These are phyloP conservation scores for Thermomyces lanuginosus DNA, from an alignment of 2,329 filamentous ascomycete species.

Conservation along the genomic window DNA sequence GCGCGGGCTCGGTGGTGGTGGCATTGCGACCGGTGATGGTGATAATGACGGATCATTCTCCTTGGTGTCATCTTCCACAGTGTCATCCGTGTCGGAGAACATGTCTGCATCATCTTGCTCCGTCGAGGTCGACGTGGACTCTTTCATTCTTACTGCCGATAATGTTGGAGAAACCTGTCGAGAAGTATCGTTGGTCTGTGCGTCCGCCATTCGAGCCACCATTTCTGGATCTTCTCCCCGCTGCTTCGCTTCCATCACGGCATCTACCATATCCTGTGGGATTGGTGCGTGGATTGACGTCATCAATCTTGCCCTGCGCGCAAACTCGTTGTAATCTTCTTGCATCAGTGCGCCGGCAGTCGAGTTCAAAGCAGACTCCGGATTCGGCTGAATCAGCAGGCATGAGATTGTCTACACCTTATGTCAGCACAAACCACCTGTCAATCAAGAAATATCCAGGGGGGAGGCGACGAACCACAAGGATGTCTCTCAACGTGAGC, in stretches of 20 bases:
- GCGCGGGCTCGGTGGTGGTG: constrained; percentile 22
- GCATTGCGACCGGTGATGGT: constrained; percentile 18
- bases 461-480: constrained; percentile 21
- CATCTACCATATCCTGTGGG: constrained; percentile 27
- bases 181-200: constrained; percentile 9
- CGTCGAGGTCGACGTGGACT: constrained; percentile 6
- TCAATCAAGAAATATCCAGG: background rate
- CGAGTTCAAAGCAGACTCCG: constrained; percentile 46
- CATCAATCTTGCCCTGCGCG: constrained; percentile 43
- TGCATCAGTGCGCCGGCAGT: constrained; percentile 42
- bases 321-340: constrained; percentile 43
- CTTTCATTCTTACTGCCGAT: no score
- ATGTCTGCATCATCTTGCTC: constrained; percentile 10
- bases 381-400: constrained; percentile 47
- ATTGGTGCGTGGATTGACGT: constrained; percentile 44
- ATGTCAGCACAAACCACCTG: background rate
- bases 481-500: constrained; percentile 42
- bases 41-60: constrained; percentile 34
- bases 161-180: no score
- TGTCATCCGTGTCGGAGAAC: constrained; percentile 16
- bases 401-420: constrained; percentile 40
- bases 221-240: constrained; percentile 34
- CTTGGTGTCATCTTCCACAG: constrained; percentile 25
- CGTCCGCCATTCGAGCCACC: constrained; percentile 12
- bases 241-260: constrained; percentile 37